phyloP scores from a whole-genome alignment of 345 rosid species.

The Euclidium syriacum region DNA sequence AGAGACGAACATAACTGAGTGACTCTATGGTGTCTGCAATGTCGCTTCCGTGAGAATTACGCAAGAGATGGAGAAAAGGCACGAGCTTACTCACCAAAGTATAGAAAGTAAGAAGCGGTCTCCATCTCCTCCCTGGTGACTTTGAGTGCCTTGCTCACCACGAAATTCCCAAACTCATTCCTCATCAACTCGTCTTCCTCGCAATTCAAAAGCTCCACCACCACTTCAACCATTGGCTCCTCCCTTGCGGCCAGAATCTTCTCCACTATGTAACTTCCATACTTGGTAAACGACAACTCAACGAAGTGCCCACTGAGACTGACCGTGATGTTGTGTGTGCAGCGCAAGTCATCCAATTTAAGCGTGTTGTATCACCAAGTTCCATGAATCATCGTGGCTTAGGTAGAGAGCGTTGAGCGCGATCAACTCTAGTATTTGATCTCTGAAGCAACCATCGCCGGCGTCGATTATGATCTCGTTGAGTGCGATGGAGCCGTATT shows the following conservation, averaged over 20 bases:
- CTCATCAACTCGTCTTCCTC: not conserved
- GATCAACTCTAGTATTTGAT: not conserved
- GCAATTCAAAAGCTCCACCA: not conserved
- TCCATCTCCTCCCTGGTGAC: not conserved
- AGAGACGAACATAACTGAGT: not conserved
- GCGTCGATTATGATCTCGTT: not conserved
- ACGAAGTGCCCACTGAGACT: not conserved
- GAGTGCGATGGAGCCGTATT: conserved; percentile 12
- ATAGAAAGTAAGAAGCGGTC: not conserved
- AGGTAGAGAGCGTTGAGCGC: not conserved
- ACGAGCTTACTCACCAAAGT: not conserved
- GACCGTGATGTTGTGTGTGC: not conserved
- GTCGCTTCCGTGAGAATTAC: not conserved
- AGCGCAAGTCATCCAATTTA: not conserved
- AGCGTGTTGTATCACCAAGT: conserved; percentile 14
- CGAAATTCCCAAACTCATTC: not conserved
- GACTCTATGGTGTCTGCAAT: not conserved
- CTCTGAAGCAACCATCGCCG: not conserved
- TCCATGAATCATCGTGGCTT: conserved; percentile 6
- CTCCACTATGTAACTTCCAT: conserved; percentile 1
- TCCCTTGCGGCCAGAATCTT: not conserved
- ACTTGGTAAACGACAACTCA: not conserved
- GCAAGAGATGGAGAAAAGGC: not conserved
- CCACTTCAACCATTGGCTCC: not conserved
- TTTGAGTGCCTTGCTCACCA: not conserved